Evolutionary conservation across 1,284 basidiomycete genomes (phyloP).

Genomic region (Ustilago loliicola): DNA sequence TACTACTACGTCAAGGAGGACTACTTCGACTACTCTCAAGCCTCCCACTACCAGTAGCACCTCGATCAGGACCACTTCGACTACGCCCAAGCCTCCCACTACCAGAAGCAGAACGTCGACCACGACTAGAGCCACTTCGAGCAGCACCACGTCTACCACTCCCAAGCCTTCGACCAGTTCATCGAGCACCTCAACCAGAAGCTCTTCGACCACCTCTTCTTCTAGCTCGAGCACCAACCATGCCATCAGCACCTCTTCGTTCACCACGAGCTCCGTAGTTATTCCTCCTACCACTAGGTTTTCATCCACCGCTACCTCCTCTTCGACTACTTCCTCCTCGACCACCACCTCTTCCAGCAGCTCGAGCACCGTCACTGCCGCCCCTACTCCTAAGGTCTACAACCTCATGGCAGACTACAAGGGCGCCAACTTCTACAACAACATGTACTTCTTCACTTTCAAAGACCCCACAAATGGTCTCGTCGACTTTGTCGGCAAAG

Average conservation of each 20-base stretch:
- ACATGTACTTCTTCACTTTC: conserved; percentile 60
- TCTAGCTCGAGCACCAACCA: conserved; percentile 27
- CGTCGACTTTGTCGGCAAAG: conserved; percentile 43
- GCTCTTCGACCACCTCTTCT: conserved; percentile 1
- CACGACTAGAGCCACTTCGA: conserved; percentile 5
- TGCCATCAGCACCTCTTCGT: conserved; percentile 16
- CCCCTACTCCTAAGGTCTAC: conserved; percentile 47
- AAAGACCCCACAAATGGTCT: conserved; percentile 57
- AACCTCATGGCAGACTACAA: conserved; percentile 40
- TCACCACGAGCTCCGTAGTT: not conserved
- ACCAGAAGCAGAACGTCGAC: conserved; percentile 10
- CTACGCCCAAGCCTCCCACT: conserved; percentile 3
- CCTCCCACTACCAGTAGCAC: not conserved
- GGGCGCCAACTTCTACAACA: conserved; percentile 57
- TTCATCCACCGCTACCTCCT: conserved; percentile 4
- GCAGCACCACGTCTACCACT: conserved; percentile 12
- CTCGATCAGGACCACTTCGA: conserved; percentile 8
- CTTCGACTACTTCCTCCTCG: conserved; percentile 10
- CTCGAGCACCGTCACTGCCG: conserved; percentile 20
- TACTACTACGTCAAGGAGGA: conserved; percentile 4
- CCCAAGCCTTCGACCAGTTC: conserved; percentile 7
- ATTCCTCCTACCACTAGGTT: conserved; percentile 2
- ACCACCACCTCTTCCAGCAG: conserved; percentile 19
- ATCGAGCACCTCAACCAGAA: conserved; percentile 3
- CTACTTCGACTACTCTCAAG: conserved; percentile 13